A percentile compares a stretch with the other conserved stretches of the same genome.
Conservation (phyloP, 2,329 filamentous ascomycete genomes). For the Graphiopsis chlorocephala region DNA sequence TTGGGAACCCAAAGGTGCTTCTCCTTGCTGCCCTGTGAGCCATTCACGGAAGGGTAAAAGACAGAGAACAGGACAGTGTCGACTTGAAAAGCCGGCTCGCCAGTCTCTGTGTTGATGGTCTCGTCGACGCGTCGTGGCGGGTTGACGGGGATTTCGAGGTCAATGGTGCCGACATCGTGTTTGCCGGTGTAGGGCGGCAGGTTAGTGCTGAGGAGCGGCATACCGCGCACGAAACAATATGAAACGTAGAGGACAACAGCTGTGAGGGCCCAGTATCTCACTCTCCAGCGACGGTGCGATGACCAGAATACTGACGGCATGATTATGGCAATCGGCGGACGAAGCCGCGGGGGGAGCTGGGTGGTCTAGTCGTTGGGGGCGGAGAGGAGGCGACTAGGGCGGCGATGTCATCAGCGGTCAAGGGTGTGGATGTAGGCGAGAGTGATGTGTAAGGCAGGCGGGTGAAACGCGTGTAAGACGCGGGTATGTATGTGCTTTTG, state of each 20-base stretch:
- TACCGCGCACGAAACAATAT: constrained; percentile 37
- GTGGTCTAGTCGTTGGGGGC: neutral
- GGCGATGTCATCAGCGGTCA: neutral
- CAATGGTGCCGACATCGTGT: constrained; percentile 44
- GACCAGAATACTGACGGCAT: constrained; percentile 12
- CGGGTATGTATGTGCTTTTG: neutral
- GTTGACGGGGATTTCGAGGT: constrained; percentile 42
- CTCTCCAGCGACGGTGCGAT: neutral
- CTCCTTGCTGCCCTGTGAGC: constrained; percentile 24
- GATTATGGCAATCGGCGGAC: neutral
- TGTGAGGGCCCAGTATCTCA: constrained; percentile 10
- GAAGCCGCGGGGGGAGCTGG: neutral
- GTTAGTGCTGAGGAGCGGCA: constrained; percentile 42
- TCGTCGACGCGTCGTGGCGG: constrained; percentile 36
- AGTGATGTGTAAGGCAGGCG: neutral
- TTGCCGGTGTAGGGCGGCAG: constrained; percentile 44
- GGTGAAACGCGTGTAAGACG: neutral
- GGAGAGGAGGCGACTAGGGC: neutral
- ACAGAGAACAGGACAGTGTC: constrained; percentile 45
- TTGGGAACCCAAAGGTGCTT: constrained; percentile 45
- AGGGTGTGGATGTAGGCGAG: neutral
- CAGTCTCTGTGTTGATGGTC: constrained; percentile 36
- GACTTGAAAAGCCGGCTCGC: constrained; percentile 44
- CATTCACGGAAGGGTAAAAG: constrained; percentile 43
- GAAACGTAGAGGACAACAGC: constrained; percentile 29